phyloP scores from a whole-genome alignment of 2,329 filamentous ascomycete species.

The Diaporthe vexans region DNA sequence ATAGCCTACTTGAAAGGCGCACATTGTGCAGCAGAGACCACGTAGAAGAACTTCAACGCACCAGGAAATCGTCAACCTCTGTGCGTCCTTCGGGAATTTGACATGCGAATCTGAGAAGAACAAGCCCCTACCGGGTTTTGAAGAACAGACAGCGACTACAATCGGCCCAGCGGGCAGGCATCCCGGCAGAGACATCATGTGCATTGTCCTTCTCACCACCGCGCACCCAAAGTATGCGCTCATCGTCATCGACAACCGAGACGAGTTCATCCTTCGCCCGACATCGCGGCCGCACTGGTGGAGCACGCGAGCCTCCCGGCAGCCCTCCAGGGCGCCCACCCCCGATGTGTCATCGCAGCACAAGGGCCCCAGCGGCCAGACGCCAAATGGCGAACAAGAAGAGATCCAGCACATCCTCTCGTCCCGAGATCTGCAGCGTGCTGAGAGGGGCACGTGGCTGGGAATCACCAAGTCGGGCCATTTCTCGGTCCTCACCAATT shows the following conservation, averaged over 20 bases:
- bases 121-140: background rate
- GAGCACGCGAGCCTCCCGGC: constrained; percentile 54
- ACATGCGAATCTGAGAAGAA: background rate
- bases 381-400: constrained; percentile 33
- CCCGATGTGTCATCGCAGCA: constrained; percentile 36
- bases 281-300: constrained; percentile 77
- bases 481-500: constrained; percentile 77
- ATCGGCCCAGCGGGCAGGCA: constrained; percentile 12
- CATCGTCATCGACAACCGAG: constrained; percentile 83
- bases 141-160: background rate
- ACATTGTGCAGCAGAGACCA: background rate
- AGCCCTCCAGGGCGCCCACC: constrained; percentile 36
- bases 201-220: constrained; percentile 82
- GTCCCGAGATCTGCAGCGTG: constrained; percentile 72
- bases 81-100: background rate
- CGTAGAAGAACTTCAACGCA: background rate
- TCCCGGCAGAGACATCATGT: constrained; percentile 67
- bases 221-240: constrained; percentile 81
- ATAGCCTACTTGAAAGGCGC: constrained; percentile 9
- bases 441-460: constrained; percentile 76
- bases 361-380: constrained; percentile 33
- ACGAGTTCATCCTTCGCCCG: constrained; percentile 77
- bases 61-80: background rate
- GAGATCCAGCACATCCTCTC: constrained; percentile 64
- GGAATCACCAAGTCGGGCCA: constrained; percentile 72